A percentile compares a stretch with the other conserved stretches of the same genome.
These are phyloP conservation scores for Corniculantispora saksenae DNA, from an alignment of 2,329 filamentous ascomycete species.

Conservation along the genomic window DNA sequence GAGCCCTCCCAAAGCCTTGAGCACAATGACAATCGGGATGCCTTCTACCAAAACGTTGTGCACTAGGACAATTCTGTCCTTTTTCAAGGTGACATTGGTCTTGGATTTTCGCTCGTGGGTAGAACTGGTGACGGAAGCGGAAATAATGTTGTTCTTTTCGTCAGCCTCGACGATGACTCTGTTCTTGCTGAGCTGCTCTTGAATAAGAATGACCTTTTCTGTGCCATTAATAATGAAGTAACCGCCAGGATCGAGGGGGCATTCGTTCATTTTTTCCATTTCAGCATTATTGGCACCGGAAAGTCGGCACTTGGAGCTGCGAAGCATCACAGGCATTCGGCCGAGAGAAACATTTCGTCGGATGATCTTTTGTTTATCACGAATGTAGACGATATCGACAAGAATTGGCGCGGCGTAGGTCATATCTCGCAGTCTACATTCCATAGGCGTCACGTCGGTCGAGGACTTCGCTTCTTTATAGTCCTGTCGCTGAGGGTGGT, in stretches of 20 bases:
- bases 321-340: constrained; percentile 93
- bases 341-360: constrained; percentile 80
- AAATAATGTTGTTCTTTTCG: constrained; percentile 87
- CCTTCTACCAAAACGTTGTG: constrained; percentile 94
- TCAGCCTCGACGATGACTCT: constrained; percentile 95
- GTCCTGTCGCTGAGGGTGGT: constrained; percentile 76
- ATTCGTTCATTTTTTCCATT: constrained; percentile 93
- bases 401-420: constrained; percentile 96
- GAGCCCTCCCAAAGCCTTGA: constrained; percentile 91
- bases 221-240: constrained; percentile 98
- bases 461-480: constrained; percentile 69
- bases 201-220: constrained; percentile 97
- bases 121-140: constrained; percentile 95
- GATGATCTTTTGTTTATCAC: constrained; percentile 74
- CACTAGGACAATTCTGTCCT: constrained; percentile 83
- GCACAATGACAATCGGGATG: constrained; percentile 88
- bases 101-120: constrained; percentile 98
- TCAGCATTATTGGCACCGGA: constrained; percentile 79
- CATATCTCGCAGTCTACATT: constrained; percentile 93
- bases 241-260: constrained; percentile 90
- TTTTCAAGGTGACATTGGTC: constrained; percentile 92
- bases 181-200: constrained; percentile 99
- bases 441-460: constrained; percentile 85
- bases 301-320: constrained; percentile 90
- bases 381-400: constrained; percentile 87